Percentiles rank a stretch among this genome's conserved stretches.
phyloP scores from a whole-genome alignment of 176 grass and related monocot species.

The Carex kokanica region DNA sequence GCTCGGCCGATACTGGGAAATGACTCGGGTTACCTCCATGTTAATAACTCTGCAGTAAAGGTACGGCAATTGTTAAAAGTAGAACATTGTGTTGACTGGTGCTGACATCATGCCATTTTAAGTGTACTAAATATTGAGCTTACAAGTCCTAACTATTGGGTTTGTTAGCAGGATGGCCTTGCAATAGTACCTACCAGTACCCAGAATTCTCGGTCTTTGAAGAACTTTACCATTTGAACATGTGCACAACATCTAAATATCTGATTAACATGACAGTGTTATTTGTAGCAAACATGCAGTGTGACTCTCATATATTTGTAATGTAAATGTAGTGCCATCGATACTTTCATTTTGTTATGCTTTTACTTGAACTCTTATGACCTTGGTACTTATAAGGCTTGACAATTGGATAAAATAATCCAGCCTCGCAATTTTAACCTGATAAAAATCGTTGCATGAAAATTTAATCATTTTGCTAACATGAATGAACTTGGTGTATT shows the following conservation, averaged over 20 bases:
- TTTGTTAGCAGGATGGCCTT: background rate
- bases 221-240: background rate
- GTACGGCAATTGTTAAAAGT: background rate
- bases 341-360: background rate
- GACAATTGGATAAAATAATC: background rate
- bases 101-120: background rate
- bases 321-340: background rate
- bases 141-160: background rate
- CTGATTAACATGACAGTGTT: background rate
- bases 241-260: background rate
- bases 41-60: slow-evolving; percentile 42
- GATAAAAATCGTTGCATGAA: background rate
- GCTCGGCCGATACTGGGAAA: slow-evolving; percentile 60
- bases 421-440: background rate
- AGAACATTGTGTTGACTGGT: background rate
- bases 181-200: background rate
- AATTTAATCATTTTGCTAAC: slow-evolving; percentile 3
- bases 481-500: slow-evolving; percentile 23
- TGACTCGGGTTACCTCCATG: slow-evolving; percentile 45
- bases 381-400: background rate
- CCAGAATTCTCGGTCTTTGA: background rate
- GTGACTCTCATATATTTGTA: background rate
- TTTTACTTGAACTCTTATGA: background rate
- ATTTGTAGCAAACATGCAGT: background rate
- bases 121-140: background rate